Percentiles rank a stretch among this genome's conserved stretches.
Evolutionary conservation across 768 basidiomycete species (phyloP).

Genomic region (Suillus ampliporus): DNA sequence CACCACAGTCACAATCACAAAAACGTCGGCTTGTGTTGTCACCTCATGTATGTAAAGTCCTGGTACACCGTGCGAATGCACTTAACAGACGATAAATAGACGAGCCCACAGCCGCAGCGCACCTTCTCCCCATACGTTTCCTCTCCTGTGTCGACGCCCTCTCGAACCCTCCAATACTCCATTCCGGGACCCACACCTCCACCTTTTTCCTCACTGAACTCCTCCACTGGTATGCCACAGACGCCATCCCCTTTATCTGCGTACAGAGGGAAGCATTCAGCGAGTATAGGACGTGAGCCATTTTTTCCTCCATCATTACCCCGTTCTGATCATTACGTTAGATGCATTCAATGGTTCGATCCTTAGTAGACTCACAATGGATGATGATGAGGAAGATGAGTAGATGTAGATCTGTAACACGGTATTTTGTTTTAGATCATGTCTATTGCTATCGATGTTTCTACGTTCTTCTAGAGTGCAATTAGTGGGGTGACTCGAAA

Average conservation of each 20-base stretch:
- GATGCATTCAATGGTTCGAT: constrained; percentile 36
- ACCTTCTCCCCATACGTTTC: constrained; percentile 33
- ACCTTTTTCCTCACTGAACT: constrained; percentile 39
- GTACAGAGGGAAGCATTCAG: constrained; percentile 44
- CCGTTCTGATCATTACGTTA: constrained; percentile 3
- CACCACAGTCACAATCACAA: constrained; percentile 30
- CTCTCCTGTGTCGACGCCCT: constrained; percentile 38
- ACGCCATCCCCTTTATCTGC: constrained; percentile 46
- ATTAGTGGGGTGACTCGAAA: background rate
- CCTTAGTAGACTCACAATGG: constrained; percentile 30
- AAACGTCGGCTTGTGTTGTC: constrained; percentile 33
- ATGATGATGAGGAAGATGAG: constrained; percentile 36
- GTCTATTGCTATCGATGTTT: constrained; percentile 8
- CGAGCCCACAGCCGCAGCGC: constrained; percentile 35
- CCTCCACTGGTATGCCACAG: constrained; percentile 35
- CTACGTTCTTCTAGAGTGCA: constrained; percentile 4
- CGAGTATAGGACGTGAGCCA: constrained; percentile 42
- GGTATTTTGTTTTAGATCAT: constrained; percentile 3
- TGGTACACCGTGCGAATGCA: too few species aligned
- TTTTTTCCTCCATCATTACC: background rate
- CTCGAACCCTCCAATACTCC: constrained; percentile 39
- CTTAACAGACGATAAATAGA: constrained; percentile 14
- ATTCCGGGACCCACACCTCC: constrained; percentile 47
- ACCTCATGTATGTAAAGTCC: constrained; percentile 14
- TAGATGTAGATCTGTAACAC: constrained; percentile 3